A percentile compares a stretch with the other conserved stretches of the same genome.
phyloP scores from a whole-genome alignment of 345 rosid species.

The Lumnitzera littorea region DNA sequence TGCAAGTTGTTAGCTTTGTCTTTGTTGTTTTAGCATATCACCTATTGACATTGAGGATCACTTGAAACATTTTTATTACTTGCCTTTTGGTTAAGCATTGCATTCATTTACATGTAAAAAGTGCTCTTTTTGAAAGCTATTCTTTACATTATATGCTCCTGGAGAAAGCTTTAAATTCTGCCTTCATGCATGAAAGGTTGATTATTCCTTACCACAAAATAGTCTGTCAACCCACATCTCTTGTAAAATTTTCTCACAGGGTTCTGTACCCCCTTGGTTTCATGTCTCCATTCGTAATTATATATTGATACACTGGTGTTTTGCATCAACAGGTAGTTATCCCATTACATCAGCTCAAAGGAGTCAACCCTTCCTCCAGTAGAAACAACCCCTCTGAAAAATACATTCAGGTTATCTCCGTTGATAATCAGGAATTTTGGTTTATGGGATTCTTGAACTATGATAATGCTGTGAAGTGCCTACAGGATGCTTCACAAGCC shows the following conservation, averaged over 20 bases:
- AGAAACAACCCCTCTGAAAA: slow-evolving; percentile 12
- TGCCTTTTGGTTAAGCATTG: too few relatives aligned
- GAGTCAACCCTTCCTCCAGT: slow-evolving; percentile 9
- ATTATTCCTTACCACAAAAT: too few relatives aligned
- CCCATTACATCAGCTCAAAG: slow-evolving; percentile 16
- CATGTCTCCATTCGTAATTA: not conserved
- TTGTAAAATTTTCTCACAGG: too few relatives aligned
- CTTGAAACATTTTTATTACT: not conserved
- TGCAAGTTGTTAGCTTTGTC: not conserved
- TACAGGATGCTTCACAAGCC: slow-evolving; percentile 6
- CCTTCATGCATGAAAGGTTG: too few relatives aligned
- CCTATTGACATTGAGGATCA: not conserved
- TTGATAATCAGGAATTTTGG: slow-evolving; percentile 18
- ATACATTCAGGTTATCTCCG: slow-evolving; percentile 15
- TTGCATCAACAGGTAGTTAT: slow-evolving; percentile 10
- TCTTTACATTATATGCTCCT: too few relatives aligned
- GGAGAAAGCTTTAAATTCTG: too few relatives aligned
- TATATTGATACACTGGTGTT: not conserved
- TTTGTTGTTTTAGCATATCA: not conserved
- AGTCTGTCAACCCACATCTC: too few relatives aligned
- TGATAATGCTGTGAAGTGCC: slow-evolving; percentile 9
- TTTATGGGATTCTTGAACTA: slow-evolving; percentile 22
- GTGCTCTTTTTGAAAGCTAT: too few relatives aligned
- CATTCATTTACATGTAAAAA: too few relatives aligned
- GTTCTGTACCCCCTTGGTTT: not conserved